Evolutionary conservation across 2,329 filamentous ascomycete genomes (phyloP), one percentile per base, ranked within the genome.

Genomic region (Alternaria sp.): DNA sequence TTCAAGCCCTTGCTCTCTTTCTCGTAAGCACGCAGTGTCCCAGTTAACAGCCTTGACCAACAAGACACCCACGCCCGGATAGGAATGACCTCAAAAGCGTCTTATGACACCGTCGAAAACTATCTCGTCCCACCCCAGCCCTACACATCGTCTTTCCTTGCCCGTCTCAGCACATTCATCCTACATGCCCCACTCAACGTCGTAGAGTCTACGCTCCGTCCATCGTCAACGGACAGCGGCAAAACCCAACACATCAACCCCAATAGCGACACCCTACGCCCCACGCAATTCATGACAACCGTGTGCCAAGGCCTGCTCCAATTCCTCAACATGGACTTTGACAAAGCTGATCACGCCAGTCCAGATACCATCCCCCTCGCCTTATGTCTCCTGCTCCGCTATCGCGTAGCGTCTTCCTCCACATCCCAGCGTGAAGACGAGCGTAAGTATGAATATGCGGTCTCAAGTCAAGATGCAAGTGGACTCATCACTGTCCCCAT

Each of bases 121-220:
- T 8, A 25, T 1, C 13, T 54, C 15, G 13, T 25, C 3, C n/a
- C 30, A 1, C 30, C 15, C n/a, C 59, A 49, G 50, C 50, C 54
- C 12, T 59, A 52, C 40, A 56, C 45, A 4, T 10, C 55, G 9
- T 8, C 28, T 12, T 62, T 58, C 9, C 50, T 62, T 11, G 55
- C 62, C n/a, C 62, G 40, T 12, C 59, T 62, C 25, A 32, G 25
- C 49, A 40, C 49, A 4, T 62, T 61, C 45, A 21, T 59, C 23
- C 45, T 62, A 7, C 44, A 57, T 6, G 46, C 54, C 6, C 62
- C 59, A 3, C 8, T 49, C 25, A 4, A n/a, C 49, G 28, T 11
- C 9, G 21, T 59, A 30, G 21, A 50, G 17, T 45, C 40, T 11
- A 25, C 32, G 17, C 19, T 30, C 15, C 15, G 4, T 4, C 5